Evolutionary conservation across 208 protist species (phyloP), one percentile per base, ranked within the genome.

Genomic region (Spongospora subterranea): DNA sequence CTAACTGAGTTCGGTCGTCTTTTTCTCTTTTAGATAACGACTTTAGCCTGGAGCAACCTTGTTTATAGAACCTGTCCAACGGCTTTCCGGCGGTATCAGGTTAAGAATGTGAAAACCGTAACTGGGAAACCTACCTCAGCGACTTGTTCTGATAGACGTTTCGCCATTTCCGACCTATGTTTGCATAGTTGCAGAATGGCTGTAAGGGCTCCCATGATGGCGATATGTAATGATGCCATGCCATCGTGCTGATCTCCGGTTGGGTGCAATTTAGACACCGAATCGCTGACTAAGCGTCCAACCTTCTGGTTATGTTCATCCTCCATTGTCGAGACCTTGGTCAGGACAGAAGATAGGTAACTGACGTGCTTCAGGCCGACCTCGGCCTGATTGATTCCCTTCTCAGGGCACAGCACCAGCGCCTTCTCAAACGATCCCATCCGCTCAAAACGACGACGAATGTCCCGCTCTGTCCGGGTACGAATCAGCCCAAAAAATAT

Each of bases 111-210:
- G 50, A 24, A 60, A n/a, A n/a, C n/a, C n/a, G n/a, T n/a, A n/a
- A n/a, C n/a, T n/a, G n/a, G 24, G 6, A 6, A 60, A 29, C 50
- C 24, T 60, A 60, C 50, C 35, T 35, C 71, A n/a, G 17, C 71
- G n/a, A 82, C 71, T 43, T 82, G 71, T 82, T 82, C 71, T 20
- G 71, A 6, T 20, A 82, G 6, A 6, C 71, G 71, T 82, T n/a
- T 6, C n/a, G 71, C 71, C 71, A 82, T 39, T 40, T 82, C 71
- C 17, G 11, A 20, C 17, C 71, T 6, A 13, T 45, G 71, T n/a
- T 82, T 82, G 13, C 13, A 20, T n/a, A 43, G 35, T 43, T 82
- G 71, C 71, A 82, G 11, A 6, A 45, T 45, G 6, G 71, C 6
- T 40, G n/a, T 35, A 6, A 82, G 71, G 6, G 40, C n/a, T 6